Evolutionary conservation across 352 stramenopile genomes (phyloP).

Genomic region (Phytophthora boehmeriae): DNA sequence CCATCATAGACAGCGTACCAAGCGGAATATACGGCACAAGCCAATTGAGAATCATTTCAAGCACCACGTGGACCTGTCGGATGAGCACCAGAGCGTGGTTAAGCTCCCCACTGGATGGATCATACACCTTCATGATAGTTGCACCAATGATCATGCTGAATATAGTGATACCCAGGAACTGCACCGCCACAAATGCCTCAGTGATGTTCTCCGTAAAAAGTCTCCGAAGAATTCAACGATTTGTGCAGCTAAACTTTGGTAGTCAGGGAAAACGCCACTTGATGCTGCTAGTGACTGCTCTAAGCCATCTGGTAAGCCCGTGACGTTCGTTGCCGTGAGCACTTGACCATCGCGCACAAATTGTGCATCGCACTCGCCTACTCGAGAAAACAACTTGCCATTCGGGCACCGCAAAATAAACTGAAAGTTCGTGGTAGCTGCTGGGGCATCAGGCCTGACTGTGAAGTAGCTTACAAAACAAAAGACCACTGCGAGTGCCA

Average conservation of each 20-base stretch:
- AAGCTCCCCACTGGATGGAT: slow-evolving; percentile 39
- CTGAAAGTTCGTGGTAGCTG: slow-evolving; percentile 25
- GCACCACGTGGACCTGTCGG: slow-evolving; percentile 60
- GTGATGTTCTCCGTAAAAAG: slow-evolving; percentile 70
- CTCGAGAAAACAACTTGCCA: slow-evolving; percentile 42
- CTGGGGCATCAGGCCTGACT: slow-evolving; percentile 14
- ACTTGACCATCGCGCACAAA: slow-evolving; percentile 35
- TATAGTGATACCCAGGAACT: slow-evolving; percentile 55
- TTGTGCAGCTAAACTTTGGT: slow-evolving; percentile 42
- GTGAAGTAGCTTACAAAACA: slow-evolving; percentile 36
- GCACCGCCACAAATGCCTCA: slow-evolving; percentile 45
- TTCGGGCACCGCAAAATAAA: slow-evolving; percentile 64
- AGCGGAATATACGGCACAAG: slow-evolving; percentile 58
- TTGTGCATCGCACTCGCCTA: slow-evolving; percentile 29
- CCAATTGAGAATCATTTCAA: slow-evolving; percentile 78
- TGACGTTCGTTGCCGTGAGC: slow-evolving; percentile 54
- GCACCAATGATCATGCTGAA: slow-evolving; percentile 67
- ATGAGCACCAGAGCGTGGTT: slow-evolving; percentile 65
- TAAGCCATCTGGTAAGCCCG: slow-evolving; percentile 37
- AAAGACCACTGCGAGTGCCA: slow-evolving; percentile 46
- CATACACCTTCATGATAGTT: slow-evolving; percentile 53
- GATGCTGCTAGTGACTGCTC: slow-evolving; percentile 30
- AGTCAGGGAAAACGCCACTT: slow-evolving; percentile 37
- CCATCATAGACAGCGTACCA: slow-evolving; percentile 55
- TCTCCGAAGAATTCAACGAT: slow-evolving; percentile 60